These are phyloP conservation scores for Hyaloperonospora brassicae DNA, from an alignment of 352 stramenopile genomes.

Conservation along the genomic window DNA sequence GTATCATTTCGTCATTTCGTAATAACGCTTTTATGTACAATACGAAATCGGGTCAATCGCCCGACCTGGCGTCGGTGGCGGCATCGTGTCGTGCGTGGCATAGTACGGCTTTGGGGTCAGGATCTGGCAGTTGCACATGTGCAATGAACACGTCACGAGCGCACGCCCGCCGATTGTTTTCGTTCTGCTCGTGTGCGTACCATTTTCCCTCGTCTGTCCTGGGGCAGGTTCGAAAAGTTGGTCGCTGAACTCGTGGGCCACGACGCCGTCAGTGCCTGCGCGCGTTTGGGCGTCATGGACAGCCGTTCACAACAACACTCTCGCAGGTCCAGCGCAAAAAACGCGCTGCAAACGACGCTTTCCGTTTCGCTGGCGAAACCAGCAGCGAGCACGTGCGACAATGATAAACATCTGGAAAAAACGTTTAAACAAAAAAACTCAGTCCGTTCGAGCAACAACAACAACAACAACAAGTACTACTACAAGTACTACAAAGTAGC, in stretches of 20 bases:
- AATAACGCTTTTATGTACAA: not conserved
- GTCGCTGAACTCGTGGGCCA: slow-evolving; percentile 37
- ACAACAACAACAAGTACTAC: no score
- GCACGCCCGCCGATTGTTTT: not conserved
- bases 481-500: no score
- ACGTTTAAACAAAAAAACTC: no score
- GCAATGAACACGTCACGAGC: not conserved
- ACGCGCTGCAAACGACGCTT: not conserved
- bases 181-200: slow-evolving; percentile 13
- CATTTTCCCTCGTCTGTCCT: slow-evolving; percentile 33
- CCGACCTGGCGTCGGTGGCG: slow-evolving; percentile 47
- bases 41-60: not conserved
- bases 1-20: no score
- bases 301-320: not conserved
- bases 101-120: slow-evolving; percentile 44
- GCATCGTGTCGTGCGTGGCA: slow-evolving; percentile 64
- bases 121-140: slow-evolving; percentile 31
- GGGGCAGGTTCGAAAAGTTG: slow-evolving; percentile 31
- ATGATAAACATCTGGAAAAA: no score
- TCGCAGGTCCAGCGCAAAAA: no score
- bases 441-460: no score
- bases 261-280: slow-evolving; percentile 14
- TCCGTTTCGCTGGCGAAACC: not conserved
- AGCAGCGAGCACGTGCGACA: no score
- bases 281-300: not conserved